Base-by-base conservation (phyloP, 768 basidiomycete genomes). In the Mycena indigotica region DNA sequence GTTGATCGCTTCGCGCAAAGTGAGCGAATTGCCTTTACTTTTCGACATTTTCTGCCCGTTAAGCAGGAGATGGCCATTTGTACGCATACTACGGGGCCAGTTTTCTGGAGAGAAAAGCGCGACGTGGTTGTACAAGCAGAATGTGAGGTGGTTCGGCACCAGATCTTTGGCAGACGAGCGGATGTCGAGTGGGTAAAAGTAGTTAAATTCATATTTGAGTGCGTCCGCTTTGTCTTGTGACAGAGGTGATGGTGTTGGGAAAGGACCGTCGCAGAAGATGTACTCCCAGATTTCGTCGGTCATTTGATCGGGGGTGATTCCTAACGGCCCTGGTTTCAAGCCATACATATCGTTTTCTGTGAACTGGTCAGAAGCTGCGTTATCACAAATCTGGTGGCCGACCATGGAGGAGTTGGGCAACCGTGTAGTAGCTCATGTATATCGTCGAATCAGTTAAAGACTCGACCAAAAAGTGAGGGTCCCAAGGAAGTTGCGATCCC, bases 11-110 rank as follows among this genome's bases (percentile, higher is more conserved):
- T 99, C 91, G 53, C 84, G 77, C 71, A 98, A 76, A 0, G 96
- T 99, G 79, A 98, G 77, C 55, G 88, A 92, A 74, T 99, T 99
- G 12, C 97, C 97, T 44, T 89, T 95, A 71, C 89, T 91, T 83
- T 98, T 99, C 38, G 87, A 88, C 97, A 99, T 99, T 80, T 98
- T 99, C 80, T 95, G 89, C 19, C 96, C 95, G 72, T 99, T 98
- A 72, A 99, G 72, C 88, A 94, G 88, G 78, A 99, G 73, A 70
- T 98, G 96, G 0, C 97, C 97, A 68, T 99, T 99, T 45, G 91
- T 88, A 24, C 97, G 89, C 80, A 99, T 93, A 69, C 91, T 87
- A 66, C 84, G 67, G 0, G 97, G 96, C 91, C 91, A 94, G 72
- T 91, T 91, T 68, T 91, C 84, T 65, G 87, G 81, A 55, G 93